A percentile compares a stretch with the other conserved stretches of the same genome.
phyloP scores from a whole-genome alignment of 352 stramenopile genomes.

The Pythium sukuiense region DNA sequence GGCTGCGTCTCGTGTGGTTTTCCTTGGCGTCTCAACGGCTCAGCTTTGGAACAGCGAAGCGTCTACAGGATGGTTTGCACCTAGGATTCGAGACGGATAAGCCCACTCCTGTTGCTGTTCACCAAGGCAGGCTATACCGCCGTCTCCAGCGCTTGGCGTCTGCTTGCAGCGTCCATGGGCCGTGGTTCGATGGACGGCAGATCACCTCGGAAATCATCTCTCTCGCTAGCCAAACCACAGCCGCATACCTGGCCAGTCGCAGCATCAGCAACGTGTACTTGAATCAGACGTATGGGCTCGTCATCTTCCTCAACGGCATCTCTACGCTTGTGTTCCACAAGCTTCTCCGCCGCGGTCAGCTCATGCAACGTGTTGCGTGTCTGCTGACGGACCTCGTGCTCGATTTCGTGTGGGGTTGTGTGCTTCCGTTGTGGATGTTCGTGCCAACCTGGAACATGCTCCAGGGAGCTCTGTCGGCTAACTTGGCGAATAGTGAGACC shows the following conservation, averaged over 20 bases:
- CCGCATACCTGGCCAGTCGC: conserved; percentile 11
- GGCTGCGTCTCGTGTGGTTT: conserved; percentile 12
- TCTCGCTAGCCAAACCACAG: conserved; percentile 12
- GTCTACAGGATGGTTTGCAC: too few species aligned
- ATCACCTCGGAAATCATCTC: not conserved
- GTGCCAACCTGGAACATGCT: conserved; percentile 15
- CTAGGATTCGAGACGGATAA: too few species aligned
- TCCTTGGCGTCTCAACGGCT: conserved; percentile 6
- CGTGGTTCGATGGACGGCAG: conserved; percentile 12
- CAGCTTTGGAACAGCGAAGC: conserved; percentile 3
- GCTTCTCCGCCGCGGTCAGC: not conserved
- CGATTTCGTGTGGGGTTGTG: conserved; percentile 28
- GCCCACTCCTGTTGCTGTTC: too few species aligned
- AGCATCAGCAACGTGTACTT: conserved; percentile 23
- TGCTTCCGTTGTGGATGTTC: conserved; percentile 27
- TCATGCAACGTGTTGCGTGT: conserved; percentile 15
- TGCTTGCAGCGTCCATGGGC: conserved; percentile 12
- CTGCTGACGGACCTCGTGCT: conserved; percentile 26
- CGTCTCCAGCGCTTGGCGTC: not conserved
- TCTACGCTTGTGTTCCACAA: not conserved
- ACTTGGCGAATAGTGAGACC: conserved; percentile 4
- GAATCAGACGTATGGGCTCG: conserved; percentile 17
- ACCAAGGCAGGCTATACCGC: too few species aligned
- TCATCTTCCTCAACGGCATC: conserved; percentile 23
- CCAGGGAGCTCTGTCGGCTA: not conserved